These are phyloP conservation scores for Arabis alpina DNA, from an alignment of 345 rosid species.

Conservation along the genomic window DNA sequence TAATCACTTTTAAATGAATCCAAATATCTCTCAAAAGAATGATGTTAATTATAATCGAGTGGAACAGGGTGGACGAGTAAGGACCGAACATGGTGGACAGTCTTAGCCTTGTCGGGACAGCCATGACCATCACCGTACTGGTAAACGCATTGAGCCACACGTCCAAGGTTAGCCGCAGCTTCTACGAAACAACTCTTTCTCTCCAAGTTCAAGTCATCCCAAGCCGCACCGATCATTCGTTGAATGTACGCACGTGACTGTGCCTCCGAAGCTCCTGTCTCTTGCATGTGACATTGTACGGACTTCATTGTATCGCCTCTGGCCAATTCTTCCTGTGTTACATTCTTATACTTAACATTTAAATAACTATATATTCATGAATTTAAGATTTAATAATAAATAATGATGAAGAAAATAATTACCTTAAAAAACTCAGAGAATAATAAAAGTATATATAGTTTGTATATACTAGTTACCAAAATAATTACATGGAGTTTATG, in stretches of 20 bases:
- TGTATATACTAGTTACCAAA: no score
- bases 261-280: slow-evolving; percentile 42
- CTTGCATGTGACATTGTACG: slow-evolving; percentile 49
- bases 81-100: slow-evolving; percentile 30
- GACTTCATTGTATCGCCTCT: slow-evolving; percentile 47
- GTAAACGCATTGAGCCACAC: slow-evolving; percentile 44
- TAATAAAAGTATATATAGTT: no score
- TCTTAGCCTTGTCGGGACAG: slow-evolving; percentile 35
- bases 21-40: not conserved
- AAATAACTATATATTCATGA: not conserved
- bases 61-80: slow-evolving; percentile 32
- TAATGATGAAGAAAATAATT: no score
- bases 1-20: not conserved
- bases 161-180: slow-evolving; percentile 39
- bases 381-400: no score
- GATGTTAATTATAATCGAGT: no score
- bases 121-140: slow-evolving; percentile 52
- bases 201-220: slow-evolving; percentile 40
- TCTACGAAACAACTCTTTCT: slow-evolving; percentile 32
- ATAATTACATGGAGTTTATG: no score
- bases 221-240: slow-evolving; percentile 22
- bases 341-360: slow-evolving; percentile 10
- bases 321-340: slow-evolving; percentile 40
- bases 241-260: slow-evolving; percentile 37
- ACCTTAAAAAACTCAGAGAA: no score